Percentiles rank a stretch among this genome's conserved stretches.
Evolutionary conservation across 1,284 basidiomycete genomes (phyloP).

Genomic region (Mycena sp.): DNA sequence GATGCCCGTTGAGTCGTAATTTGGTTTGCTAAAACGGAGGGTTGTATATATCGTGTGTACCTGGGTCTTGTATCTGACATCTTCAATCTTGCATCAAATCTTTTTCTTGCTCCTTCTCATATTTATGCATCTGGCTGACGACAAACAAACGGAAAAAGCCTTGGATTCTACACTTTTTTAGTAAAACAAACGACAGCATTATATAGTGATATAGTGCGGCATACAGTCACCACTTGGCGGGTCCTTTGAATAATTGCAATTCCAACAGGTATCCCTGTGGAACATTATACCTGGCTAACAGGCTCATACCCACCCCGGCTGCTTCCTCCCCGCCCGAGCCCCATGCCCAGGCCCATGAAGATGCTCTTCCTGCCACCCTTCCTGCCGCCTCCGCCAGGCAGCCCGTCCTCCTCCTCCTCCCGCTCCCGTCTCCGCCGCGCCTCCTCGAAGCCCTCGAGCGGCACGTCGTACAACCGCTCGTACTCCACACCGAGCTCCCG

Average conservation of each 20-base stretch:
- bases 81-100: no score
- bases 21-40: neutral
- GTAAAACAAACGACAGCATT: no score
- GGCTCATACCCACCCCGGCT: slow-evolving; percentile 68
- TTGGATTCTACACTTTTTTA: no score
- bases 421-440: slow-evolving; percentile 65
- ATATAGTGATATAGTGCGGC: no score
- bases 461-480: slow-evolving; percentile 89
- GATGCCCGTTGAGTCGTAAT: slow-evolving; percentile 47
- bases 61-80: no score
- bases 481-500: slow-evolving; percentile 91
- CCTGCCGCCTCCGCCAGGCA: slow-evolving; percentile 41
- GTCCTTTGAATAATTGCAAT: neutral
- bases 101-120: no score
- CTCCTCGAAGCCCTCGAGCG: slow-evolving; percentile 81
- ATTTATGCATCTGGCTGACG: no score
- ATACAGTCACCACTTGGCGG: no score
- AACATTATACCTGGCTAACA: slow-evolving; percentile 60
- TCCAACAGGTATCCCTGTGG: neutral
- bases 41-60: neutral
- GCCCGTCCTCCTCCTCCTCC: slow-evolving; percentile 58
- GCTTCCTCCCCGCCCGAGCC: slow-evolving; percentile 47
- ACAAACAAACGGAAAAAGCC: no score
- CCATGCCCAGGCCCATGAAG: slow-evolving; percentile 61
- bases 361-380: slow-evolving; percentile 57